Evolutionary conservation across 495 filamentous ascomycete genomes (phyloP).

Genomic region (Haplographium delicatum): DNA sequence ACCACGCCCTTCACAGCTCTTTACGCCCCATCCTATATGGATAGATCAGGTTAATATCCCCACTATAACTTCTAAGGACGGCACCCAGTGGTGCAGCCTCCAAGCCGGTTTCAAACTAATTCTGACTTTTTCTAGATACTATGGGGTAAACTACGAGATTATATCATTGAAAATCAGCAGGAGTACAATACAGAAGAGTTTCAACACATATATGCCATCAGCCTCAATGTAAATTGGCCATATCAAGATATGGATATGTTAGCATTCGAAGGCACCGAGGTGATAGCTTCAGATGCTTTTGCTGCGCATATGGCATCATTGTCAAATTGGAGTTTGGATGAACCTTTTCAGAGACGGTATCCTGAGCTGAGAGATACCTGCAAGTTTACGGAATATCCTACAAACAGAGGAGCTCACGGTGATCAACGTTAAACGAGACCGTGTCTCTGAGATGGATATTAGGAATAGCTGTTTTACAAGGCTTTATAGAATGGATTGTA

Average conservation of each 20-base stretch:
- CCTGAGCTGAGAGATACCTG: conserved; percentile 17
- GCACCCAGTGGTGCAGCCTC: no score
- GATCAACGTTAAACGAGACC: no score
- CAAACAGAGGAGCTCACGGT: no score
- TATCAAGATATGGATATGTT: conserved; percentile 7
- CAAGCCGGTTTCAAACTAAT: background rate
- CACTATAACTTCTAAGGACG: no score
- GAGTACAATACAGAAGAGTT: conserved; percentile 27
- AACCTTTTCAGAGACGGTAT: conserved; percentile 17
- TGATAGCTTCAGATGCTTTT: conserved; percentile 9
- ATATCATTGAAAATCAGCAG: conserved; percentile 25
- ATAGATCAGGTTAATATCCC: conserved; percentile 12
- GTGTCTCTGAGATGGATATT: no score
- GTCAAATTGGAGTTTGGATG: conserved; percentile 21
- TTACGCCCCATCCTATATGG: conserved; percentile 25
- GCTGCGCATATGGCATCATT: conserved; percentile 2
- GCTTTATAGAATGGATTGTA: no score
- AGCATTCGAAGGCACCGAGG: conserved; percentile 7
- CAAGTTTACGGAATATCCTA: conserved; percentile 11
- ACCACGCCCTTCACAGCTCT: conserved; percentile 21
- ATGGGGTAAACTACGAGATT: conserved; percentile 24
- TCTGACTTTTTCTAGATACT: conserved; percentile 5
- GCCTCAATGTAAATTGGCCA: conserved; percentile 23
- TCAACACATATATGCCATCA: conserved; percentile 18
- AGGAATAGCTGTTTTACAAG: no score